These are phyloP conservation scores for Xylaria sp. DNA, from an alignment of 2,329 filamentous ascomycete species.

Conservation along the genomic window DNA sequence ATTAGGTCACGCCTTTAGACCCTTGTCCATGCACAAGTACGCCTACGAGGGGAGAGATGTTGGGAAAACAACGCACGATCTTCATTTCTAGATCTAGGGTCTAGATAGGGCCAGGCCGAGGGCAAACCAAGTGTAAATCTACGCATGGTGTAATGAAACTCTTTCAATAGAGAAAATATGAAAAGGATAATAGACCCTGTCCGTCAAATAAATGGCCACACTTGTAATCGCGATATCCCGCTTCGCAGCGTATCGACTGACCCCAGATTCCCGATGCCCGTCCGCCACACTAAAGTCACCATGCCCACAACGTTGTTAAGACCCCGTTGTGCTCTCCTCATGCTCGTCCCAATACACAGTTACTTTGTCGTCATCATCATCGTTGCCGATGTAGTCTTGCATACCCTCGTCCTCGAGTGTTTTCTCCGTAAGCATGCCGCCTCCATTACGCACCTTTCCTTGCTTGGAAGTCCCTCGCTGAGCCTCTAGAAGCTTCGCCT, in stretches of 20 bases:
- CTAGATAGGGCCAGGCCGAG: not conserved
- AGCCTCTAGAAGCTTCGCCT: conserved; percentile 15
- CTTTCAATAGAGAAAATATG: not conserved
- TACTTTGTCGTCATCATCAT: not conserved
- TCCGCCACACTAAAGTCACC: not conserved
- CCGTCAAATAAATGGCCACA: not conserved
- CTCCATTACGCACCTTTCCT: not conserved
- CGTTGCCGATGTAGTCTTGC: too few relatives aligned
- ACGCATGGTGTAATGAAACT: not conserved
- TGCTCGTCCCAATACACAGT: not conserved
- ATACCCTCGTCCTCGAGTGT: conserved; percentile 27
- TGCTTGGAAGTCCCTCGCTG: not conserved
- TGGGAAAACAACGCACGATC: conserved; percentile 5
- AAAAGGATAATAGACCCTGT: conserved; percentile 1
- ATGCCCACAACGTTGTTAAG: not conserved
- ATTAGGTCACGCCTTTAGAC: too few relatives aligned
- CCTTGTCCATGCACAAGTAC: not conserved
- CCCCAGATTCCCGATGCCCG: not conserved
- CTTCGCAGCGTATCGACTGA: too few relatives aligned
- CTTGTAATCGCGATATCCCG: not conserved
- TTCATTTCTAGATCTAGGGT: not conserved
- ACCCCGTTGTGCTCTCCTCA: not conserved
- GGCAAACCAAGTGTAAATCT: not conserved
- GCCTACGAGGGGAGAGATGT: not conserved
- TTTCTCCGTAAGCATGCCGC: conserved; percentile 16